These are phyloP conservation scores for Lasiodiplodia sp. DNA, from an alignment of 2,329 filamentous ascomycete species.

Conservation along the genomic window DNA sequence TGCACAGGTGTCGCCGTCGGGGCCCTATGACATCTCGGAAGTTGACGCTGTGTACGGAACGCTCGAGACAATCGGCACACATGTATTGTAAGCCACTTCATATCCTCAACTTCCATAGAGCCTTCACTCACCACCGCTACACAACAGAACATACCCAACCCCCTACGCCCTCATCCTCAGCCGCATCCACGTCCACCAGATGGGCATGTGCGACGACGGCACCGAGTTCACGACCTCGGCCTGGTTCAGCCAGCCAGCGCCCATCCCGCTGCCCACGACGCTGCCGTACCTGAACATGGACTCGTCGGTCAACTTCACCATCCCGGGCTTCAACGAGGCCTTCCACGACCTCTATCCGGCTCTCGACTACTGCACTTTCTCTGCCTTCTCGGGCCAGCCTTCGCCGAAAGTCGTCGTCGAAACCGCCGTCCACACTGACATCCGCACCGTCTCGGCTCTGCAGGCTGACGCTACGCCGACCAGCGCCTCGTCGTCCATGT, in stretches of 20 bases:
- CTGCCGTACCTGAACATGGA: neutral
- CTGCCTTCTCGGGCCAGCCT: slow-evolving; percentile 8
- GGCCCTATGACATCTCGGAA: neutral
- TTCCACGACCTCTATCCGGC: neutral
- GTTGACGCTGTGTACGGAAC: neutral
- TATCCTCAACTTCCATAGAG: neutral
- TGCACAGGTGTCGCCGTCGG: neutral
- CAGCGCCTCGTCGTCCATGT: neutral
- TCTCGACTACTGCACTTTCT: neutral
- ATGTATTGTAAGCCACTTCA: neutral
- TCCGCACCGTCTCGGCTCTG: neutral
- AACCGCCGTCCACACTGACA: neutral
- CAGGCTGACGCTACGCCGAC: neutral
- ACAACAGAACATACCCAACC: neutral
- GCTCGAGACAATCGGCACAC: neutral
- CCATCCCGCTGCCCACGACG: neutral
- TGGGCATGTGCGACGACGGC: neutral
- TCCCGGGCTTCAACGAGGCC: neutral
- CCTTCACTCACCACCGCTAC: neutral
- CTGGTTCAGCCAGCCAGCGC: neutral
- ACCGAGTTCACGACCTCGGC: neutral
- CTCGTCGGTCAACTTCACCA: neutral
- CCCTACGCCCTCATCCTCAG: neutral
- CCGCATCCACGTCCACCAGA: slow-evolving; percentile 2
- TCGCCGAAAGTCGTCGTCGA: neutral